Conservation (phyloP, 768 basidiomycete species). For the Podaxis mareebaensis region DNA sequence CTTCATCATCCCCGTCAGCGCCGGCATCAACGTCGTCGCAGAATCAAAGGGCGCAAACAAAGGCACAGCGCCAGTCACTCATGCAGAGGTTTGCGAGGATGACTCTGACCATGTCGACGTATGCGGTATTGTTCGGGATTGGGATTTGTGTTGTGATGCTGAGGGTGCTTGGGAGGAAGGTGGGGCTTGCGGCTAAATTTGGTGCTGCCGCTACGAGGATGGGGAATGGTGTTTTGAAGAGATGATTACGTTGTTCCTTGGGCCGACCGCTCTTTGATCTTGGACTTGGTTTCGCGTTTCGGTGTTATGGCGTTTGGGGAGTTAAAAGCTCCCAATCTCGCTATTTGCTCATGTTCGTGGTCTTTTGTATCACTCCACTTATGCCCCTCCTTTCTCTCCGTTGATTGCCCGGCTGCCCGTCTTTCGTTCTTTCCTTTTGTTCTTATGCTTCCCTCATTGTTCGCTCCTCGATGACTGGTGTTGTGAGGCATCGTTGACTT, state of each 20-base stretch:
- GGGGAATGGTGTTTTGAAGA: not conserved
- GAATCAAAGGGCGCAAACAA: not conserved
- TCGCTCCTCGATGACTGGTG: too few relatives aligned
- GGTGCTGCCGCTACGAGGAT: not conserved
- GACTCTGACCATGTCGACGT: not conserved
- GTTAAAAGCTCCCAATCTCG: too few relatives aligned
- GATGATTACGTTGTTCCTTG: not conserved
- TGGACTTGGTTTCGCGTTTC: too few relatives aligned
- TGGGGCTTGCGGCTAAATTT: not conserved
- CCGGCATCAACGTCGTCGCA: not conserved
- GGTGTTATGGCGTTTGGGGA: too few relatives aligned
- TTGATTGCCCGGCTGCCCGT: too few relatives aligned
- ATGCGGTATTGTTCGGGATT: conserved; percentile 3
- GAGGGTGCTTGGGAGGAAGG: not conserved
- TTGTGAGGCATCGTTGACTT: too few relatives aligned
- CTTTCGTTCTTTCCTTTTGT: too few relatives aligned
- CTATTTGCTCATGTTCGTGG: too few relatives aligned
- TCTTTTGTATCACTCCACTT: too few relatives aligned
- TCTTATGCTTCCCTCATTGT: too few relatives aligned
- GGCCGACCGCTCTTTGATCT: too few relatives aligned
- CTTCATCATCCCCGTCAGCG: not conserved
- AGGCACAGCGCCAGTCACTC: not conserved
- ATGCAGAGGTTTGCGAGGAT: not conserved
- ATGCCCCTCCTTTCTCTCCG: too few relatives aligned
- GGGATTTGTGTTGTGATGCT: conserved; percentile 2